Conservation (phyloP, 2,329 filamentous ascomycete species). For the Ceratocystiopsis brevicomis region DNA sequence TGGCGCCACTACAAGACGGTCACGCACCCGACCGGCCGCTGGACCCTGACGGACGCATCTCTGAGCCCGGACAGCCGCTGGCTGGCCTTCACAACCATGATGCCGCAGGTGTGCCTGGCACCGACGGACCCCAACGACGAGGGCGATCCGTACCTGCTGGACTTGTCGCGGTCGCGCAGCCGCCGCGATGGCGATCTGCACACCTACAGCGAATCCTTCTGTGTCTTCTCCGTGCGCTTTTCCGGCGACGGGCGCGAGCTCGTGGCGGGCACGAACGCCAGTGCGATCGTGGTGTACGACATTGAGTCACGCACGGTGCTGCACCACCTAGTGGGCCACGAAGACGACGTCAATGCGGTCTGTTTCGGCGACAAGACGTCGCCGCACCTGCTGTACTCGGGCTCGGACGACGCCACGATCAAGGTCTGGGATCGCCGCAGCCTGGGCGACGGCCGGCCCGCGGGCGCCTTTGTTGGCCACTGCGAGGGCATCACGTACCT, state of each 20-base stretch:
- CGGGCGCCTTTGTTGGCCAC: conserved; percentile 47
- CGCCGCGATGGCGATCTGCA: neutral
- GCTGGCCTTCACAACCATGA: conserved; percentile 80
- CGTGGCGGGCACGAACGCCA: conserved; percentile 67
- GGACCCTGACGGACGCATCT: conserved; percentile 90
- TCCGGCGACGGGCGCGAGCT: conserved; percentile 82
- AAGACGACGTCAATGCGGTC: conserved; percentile 86
- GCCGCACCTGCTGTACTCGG: conserved; percentile 88
- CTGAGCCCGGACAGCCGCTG: conserved; percentile 82
- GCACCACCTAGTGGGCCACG: conserved; percentile 59
- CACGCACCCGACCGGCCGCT: conserved; percentile 67
- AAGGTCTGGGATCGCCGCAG: conserved; percentile 93
- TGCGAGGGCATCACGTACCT: conserved; percentile 49
- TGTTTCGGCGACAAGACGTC: conserved; percentile 81
- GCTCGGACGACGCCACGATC: conserved; percentile 81
- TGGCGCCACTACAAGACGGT: conserved; percentile 95
- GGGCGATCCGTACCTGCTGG: conserved; percentile 62
- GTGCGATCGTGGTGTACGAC: conserved; percentile 76
- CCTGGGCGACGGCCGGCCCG: conserved; percentile 64
- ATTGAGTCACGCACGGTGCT: conserved; percentile 63
- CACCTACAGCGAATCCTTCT: conserved; percentile 21
- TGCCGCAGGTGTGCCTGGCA: conserved; percentile 66
- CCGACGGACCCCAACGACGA: conserved; percentile 69
- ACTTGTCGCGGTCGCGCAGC: conserved; percentile 36
- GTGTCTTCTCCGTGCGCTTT: conserved; percentile 82